These are phyloP conservation scores for Raphanus hybrid DNA, from an alignment of 441 rosid genomes.

Conservation along the genomic window DNA sequence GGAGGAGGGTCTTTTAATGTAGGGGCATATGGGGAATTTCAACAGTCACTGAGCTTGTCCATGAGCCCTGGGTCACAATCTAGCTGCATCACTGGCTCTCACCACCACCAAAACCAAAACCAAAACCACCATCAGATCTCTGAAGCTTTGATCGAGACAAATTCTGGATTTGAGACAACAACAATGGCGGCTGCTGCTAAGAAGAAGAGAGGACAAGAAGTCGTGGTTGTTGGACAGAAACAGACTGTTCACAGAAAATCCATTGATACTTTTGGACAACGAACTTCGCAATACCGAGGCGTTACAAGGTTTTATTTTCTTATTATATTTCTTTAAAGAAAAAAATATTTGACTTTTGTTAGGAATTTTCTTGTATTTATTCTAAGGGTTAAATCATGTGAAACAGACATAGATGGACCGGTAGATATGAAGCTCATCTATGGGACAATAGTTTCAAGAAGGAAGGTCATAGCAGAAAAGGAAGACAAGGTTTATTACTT, in stretches of 20 bases:
- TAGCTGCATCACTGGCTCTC: constrained; percentile 79
- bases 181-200: constrained; percentile 58
- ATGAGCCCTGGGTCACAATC: constrained; percentile 99
- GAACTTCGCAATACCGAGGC: constrained; percentile 98
- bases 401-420: constrained; percentile 96
- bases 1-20: constrained; percentile 56
- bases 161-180: constrained; percentile 31
- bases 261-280: constrained; percentile 96
- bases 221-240: constrained; percentile 59
- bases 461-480: constrained; percentile 98
- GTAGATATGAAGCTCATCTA: constrained; percentile 97
- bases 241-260: constrained; percentile 92
- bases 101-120: constrained; percentile 48
- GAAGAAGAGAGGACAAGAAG: constrained; percentile 86
- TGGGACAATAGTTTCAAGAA: constrained; percentile 99
- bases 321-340: background rate
- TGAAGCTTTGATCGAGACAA: constrained; percentile 47
- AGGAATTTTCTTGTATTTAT: constrained; percentile 8
- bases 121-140: constrained; percentile 42
- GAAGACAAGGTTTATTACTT: constrained; percentile 79
- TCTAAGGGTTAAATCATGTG: background rate
- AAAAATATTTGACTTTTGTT: constrained; percentile 8
- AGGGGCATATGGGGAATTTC: constrained; percentile 75
- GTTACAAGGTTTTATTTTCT: constrained; percentile 69
- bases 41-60: constrained; percentile 89